Percentiles rank a stretch among this genome's conserved stretches.
Evolutionary conservation across 192 early-diverging fungal genomes (phyloP).

Genomic region (Linnemannia zychae): DNA sequence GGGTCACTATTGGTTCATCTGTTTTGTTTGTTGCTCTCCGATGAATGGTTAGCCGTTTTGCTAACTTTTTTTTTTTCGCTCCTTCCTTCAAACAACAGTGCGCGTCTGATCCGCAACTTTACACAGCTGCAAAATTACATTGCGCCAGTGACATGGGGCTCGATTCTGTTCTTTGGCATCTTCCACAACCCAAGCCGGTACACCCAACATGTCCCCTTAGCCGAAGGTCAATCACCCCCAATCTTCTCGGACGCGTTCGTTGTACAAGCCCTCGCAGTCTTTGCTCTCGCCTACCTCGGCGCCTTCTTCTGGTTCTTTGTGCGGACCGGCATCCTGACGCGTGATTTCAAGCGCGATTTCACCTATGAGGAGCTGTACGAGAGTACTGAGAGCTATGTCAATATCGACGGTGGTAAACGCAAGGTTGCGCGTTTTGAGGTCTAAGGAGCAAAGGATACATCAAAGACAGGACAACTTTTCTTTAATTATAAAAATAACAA

Average conservation of each 20-base stretch:
- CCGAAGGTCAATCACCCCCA: slow-evolving; percentile 29
- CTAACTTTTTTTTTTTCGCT: neutral
- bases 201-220: slow-evolving; percentile 15
- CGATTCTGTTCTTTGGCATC: slow-evolving; percentile 36
- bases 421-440: slow-evolving; percentile 41
- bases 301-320: slow-evolving; percentile 49
- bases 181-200: slow-evolving; percentile 46
- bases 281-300: slow-evolving; percentile 14
- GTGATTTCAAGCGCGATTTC: slow-evolving; percentile 40
- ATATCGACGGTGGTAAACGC: slow-evolving; percentile 30
- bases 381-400: slow-evolving; percentile 23
- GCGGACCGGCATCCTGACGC: slow-evolving; percentile 21
- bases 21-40: neutral
- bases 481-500: neutral
- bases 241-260: slow-evolving; percentile 32
- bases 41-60: neutral
- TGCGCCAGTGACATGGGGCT: slow-evolving; percentile 43
- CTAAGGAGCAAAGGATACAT: neutral
- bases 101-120: slow-evolving; percentile 49
- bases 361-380: slow-evolving; percentile 48
- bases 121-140: slow-evolving; percentile 44
- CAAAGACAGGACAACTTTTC: no score
- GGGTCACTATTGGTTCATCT: neutral
- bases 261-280: neutral
- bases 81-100: slow-evolving; percentile 23